These are phyloP conservation scores for Fusarium lyarnte DNA, from an alignment of 2,329 filamentous ascomycete species.

Conservation along the genomic window DNA sequence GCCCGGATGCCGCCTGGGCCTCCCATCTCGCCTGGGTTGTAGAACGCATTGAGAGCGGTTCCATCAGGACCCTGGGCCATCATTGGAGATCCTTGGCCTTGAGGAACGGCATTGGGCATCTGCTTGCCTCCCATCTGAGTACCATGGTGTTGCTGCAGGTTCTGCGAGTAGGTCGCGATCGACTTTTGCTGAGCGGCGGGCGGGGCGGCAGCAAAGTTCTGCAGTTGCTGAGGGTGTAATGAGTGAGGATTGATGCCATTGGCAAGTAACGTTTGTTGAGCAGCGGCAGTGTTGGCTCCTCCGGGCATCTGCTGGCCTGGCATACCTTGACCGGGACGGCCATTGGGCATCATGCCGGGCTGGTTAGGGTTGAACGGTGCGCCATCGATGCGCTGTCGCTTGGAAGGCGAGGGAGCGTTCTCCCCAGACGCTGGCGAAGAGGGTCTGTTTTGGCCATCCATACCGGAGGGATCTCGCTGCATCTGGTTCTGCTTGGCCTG, in stretches of 20 bases:
- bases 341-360: conserved; percentile 76
- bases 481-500: conserved; percentile 81
- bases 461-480: conserved; percentile 86
- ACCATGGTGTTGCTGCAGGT: conserved; percentile 84
- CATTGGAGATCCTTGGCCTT: conserved; percentile 84
- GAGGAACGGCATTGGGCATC: conserved; percentile 78
- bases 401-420: conserved; percentile 91
- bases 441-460: conserved; percentile 84
- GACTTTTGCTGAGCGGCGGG: conserved; percentile 79
- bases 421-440: conserved; percentile 85
- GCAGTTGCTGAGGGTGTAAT: conserved; percentile 81
- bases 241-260: conserved; percentile 80
- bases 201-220: conserved; percentile 64
- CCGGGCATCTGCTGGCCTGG: conserved; percentile 73
- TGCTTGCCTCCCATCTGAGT: conserved; percentile 82
- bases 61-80: conserved; percentile 77
- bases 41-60: conserved; percentile 65
- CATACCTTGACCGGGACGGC: conserved; percentile 76
- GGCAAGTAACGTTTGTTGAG: conserved; percentile 69
- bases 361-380: conserved; percentile 78
- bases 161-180: conserved; percentile 87
- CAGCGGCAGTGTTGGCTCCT: conserved; percentile 58
- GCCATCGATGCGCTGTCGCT: conserved; percentile 82
- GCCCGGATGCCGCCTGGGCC: conserved; percentile 68
- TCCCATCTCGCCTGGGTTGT: conserved; percentile 70